These are phyloP conservation scores for Nothophoma quercina DNA, from an alignment of 2,329 filamentous ascomycete species.

Conservation along the genomic window DNA sequence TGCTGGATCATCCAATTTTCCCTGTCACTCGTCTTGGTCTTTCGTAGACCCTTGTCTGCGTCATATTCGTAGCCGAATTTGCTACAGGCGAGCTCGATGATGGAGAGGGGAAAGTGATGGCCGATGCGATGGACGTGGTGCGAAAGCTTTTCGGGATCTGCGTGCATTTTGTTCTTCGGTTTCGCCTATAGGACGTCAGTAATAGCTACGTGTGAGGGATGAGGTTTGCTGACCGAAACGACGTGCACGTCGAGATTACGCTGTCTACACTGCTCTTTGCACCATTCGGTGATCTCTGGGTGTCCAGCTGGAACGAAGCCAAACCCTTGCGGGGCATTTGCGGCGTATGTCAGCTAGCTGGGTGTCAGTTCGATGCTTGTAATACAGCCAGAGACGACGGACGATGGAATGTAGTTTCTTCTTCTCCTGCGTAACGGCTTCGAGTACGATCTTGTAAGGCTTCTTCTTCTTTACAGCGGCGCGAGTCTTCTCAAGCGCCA, in stretches of 20 bases:
- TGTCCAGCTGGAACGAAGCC: constrained; percentile 68
- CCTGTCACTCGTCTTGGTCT: constrained; percentile 28
- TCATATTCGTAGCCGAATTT: constrained; percentile 52
- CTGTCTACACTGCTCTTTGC: constrained; percentile 66
- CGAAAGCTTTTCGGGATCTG: constrained; percentile 61
- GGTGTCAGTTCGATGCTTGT: constrained; percentile 42
- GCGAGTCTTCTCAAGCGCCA: constrained; percentile 32
- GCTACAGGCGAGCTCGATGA: constrained; percentile 65
- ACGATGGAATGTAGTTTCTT: constrained; percentile 64
- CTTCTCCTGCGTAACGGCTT: constrained; percentile 66
- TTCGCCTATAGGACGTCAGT: constrained; percentile 38
- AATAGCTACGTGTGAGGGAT: not conserved
- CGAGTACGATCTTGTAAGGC: constrained; percentile 65
- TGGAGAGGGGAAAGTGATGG: constrained; percentile 68
- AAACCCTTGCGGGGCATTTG: constrained; percentile 65
- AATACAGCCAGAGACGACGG: constrained; percentile 34
- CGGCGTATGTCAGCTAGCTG: constrained; percentile 62
- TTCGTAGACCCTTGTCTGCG: constrained; percentile 30
- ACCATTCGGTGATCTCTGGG: constrained; percentile 64
- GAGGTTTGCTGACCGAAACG: constrained; percentile 63
- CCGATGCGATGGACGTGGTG: constrained; percentile 69
- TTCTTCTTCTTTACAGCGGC: constrained; percentile 49
- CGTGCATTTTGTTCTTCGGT: constrained; percentile 59
- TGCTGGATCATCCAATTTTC: constrained; percentile 43
- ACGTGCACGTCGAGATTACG: constrained; percentile 63